Evolutionary conservation across 2,329 filamentous ascomycete genomes (phyloP).

Genomic region (Raffaelea deltoideospora): DNA sequence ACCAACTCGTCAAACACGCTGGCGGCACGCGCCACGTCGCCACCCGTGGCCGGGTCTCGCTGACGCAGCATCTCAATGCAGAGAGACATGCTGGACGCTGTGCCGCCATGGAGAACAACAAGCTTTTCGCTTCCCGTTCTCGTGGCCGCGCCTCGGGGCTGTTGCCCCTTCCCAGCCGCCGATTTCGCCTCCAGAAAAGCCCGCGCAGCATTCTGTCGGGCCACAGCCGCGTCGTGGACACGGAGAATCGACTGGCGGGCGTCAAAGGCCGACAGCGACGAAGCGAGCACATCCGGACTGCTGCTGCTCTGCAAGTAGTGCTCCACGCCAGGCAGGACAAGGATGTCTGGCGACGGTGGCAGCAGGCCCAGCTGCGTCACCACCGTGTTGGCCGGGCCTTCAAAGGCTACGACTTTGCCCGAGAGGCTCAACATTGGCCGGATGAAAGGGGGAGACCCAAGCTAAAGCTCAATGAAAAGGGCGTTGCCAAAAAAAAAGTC

Average conservation of each 20-base stretch:
- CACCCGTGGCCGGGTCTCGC: constrained; percentile 26
- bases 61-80: constrained; percentile 40
- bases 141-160: constrained; percentile 16
- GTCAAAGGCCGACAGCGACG: constrained; percentile 15
- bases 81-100: constrained; percentile 33
- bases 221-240: constrained; percentile 33
- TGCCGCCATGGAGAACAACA: constrained; percentile 46
- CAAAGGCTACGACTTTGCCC: constrained; percentile 44
- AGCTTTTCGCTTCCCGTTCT: constrained; percentile 21
- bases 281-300: too few relatives aligned
- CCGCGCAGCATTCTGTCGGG: constrained; percentile 31
- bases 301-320: constrained; percentile 22
- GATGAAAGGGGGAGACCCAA: neutral
- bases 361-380: constrained; percentile 45
- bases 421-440: constrained; percentile 10
- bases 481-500: too few relatives aligned
- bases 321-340: constrained; percentile 38
- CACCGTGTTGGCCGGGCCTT: constrained; percentile 36
- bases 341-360: constrained; percentile 40
- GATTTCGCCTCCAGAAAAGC: constrained; percentile 35
- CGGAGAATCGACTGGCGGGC: constrained; percentile 26
- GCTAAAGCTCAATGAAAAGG: too few relatives aligned
- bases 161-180: constrained; percentile 16
- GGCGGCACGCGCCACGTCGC: constrained; percentile 33
- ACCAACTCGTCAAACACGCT: constrained; percentile 33